Evolutionary conservation across 2,329 filamentous ascomycete genomes (phyloP), one percentile per base, ranked within the genome.

Genomic region (Capronia epimyces): DNA sequence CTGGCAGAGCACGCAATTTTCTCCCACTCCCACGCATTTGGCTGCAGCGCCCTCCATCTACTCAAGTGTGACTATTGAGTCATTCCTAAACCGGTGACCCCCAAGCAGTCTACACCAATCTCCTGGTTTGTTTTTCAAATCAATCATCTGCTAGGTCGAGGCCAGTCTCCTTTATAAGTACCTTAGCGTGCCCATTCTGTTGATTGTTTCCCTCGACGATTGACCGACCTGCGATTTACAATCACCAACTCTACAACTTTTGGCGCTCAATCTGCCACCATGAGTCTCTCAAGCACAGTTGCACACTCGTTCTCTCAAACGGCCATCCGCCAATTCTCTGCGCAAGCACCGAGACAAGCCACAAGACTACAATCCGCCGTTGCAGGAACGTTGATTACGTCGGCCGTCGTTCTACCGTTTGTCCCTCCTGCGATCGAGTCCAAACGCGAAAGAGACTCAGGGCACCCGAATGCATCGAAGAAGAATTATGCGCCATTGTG

Each of bases 401-500:
- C 70, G 1, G 69, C 67, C 1, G 70, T 74, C 16, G 64, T 72
- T 15, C 60, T 74, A 3, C 71, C 72, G 3, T 74, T 74, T 54
- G 66, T 74, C 2, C 72, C 72, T 22, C 71, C 72, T 5, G 72
- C 72, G 3, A 62, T 74, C 9, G 71, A 73, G 53, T 73, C 71
- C 52, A 71, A 69, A 27, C 65, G 69, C 27, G 67, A 72, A 55
- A 66, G 64, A 55, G 69, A 65, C 37, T 62, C 62, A 10, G 67
- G 67, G 27, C 67, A 65, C 42, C 64, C 68, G 12, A 66, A 67
- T 56, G 63, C 64, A 40, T 45, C 55, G 3, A 67, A 64, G 49
- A 70, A 69, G 66, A 71, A 62, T n/a, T 53, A 60, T 47, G 56
- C 53, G 37, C 58, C 59, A 29, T 47, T 60, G 8, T 60, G 59